phyloP scores from a whole-genome alignment of 257 asterid genomes.

The Jacaranda mimosifolia region DNA sequence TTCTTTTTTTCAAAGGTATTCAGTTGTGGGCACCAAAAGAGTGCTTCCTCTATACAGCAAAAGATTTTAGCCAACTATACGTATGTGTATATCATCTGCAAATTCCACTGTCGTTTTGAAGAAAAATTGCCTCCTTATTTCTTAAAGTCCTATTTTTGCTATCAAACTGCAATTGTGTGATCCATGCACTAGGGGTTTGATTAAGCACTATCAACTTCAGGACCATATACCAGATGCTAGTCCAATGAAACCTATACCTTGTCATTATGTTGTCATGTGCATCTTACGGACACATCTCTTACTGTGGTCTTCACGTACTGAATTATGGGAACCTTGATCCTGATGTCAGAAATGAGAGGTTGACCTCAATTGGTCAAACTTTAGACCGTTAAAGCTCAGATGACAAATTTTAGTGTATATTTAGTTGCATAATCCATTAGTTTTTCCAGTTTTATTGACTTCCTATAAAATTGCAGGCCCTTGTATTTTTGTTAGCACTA shows the following conservation, averaged over 20 bases:
- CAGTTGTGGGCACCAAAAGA: background rate
- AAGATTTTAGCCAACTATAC: constrained; percentile 9
- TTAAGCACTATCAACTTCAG: background rate
- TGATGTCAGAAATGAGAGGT: background rate
- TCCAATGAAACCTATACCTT: background rate
- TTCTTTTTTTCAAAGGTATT: background rate
- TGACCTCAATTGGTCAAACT: constrained; percentile 1
- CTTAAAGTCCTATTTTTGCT: background rate
- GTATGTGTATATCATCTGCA: background rate
- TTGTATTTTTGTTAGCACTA: constrained; percentile 88
- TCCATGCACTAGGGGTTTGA: background rate
- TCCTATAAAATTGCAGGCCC: constrained; percentile 68
- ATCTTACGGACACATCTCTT: background rate
- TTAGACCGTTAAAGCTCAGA: constrained; percentile 4
- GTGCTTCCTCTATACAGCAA: background rate
- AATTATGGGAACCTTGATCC: background rate
- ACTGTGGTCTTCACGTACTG: background rate
- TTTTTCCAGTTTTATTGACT: background rate
- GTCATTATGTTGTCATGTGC: background rate
- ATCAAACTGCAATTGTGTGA: background rate
- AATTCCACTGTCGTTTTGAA: background rate
- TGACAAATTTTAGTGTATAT: background rate
- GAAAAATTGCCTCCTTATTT: background rate
- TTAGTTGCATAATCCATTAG: constrained; percentile 13
- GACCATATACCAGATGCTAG: constrained; percentile 10